Evolutionary conservation across 2,329 filamentous ascomycete species (phyloP), one percentile per base, ranked within the genome.

Genomic region (Ophiosphaerella herpotricha): DNA sequence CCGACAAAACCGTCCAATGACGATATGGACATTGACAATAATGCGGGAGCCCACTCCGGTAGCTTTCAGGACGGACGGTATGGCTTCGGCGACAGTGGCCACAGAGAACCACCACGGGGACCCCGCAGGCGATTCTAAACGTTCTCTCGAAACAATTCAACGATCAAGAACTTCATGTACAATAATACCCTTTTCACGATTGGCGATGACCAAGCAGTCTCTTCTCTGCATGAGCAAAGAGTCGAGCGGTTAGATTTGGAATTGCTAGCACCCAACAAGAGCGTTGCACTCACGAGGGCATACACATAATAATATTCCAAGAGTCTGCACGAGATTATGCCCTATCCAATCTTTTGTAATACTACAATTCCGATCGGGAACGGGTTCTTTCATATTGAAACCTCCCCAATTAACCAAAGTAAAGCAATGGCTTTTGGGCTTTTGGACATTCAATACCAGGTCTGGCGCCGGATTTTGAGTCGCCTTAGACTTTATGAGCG

Each of bases 11-110:
- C 57, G 7, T 58, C 59, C 13, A 48, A 46, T 26, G 73, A 75
- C 26, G 66, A 67, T 32, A 79, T 80, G 78, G 76, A 79, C 7
- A 57, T 79, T 13, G 68, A 72, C 24, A 64, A 54, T 11, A 57
- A 58, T 33, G 54, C 50, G 39, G 60, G 57, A 41, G 58, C 52
- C 39, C 66, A 71, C 24, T 60, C 62, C 18, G 71, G 72, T 16
- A 73, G 67, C 37, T 74, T 72, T 46, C 73, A 77, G 53, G 76
- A 78, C 48, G 75, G 77, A 6, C 64, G 76, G 38, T 77, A 71
- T 44, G 76, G 75, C 26, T 79, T 76, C 60, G 68, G 58, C 35
- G 70, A 71, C 35, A 53, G 57, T 23, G 46, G 51, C 16, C 63
- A 54, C 7, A 50, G 54, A 39, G 63, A 69, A 9, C 65, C 66